Base-by-base conservation (phyloP, 306 rosid species). In the Cicer arietinum region DNA sequence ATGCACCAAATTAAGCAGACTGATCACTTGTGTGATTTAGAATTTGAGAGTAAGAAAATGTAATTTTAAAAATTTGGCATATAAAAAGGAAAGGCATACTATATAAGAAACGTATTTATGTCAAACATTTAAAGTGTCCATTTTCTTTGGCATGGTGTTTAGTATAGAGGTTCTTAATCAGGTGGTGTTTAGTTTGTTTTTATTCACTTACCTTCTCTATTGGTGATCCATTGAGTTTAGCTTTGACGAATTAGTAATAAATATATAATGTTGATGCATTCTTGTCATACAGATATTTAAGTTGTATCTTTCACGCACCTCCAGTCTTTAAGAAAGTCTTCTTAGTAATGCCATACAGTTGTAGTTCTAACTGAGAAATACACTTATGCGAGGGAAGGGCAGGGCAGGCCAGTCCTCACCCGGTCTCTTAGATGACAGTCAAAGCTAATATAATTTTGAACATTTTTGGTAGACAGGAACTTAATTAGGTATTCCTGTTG, bases 1-100 rank as follows among this genome's bases (percentile, higher is more conserved):
- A 88, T 44, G 89, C 46, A 59, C 40, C 72, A 48, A 53, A 67
- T 37, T 44, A 37, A 3, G 65, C 68, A 67, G 77, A 75, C 59
- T 8, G 74, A 46, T 37, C 51, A 62, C 50, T 10, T 72, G 41
- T 56, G 67, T 52, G 13, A 46, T 80, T 61, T 66, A 7, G 48
- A 10, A 40, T 69, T 80, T 61, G 61, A 7, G 48, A 10, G 44
- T 69, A 51, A 46, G 69, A 64, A 62, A 76, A 66, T 18, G 10
- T n/a, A 39, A 67, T 69, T 1, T 67, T 66, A 51, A 8, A 3
- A 67, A 48, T 72, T n/a, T 59, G 68, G 47, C 66, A 40, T 35
- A 35, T 42, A 13, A 17, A 60, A 48, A 12, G 71, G 42, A 64
- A 47, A 70, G 40, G 64, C 41, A 41, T 74, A 50, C 18, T 51